A percentile compares a stretch with the other conserved stretches of the same genome.
These are phyloP conservation scores for Herpotrichia juniperi DNA, from an alignment of 2,329 filamentous ascomycete genomes.

Conservation along the genomic window DNA sequence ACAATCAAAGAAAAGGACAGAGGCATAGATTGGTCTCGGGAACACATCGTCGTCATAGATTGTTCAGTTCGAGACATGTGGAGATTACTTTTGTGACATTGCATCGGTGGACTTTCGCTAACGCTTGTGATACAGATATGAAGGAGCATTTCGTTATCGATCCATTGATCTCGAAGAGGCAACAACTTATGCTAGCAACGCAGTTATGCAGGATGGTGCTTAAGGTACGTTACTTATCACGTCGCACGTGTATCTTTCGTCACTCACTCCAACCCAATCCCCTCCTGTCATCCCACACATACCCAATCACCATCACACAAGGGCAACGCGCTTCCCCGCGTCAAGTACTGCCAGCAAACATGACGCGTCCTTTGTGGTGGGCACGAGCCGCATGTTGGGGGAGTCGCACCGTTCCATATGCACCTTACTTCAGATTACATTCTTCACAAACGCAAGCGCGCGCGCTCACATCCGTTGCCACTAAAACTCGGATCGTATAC, in stretches of 20 bases:
- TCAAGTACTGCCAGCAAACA: no score
- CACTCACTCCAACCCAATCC: conserved; percentile 4
- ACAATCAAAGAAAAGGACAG: conserved; percentile 6
- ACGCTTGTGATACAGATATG: conserved; percentile 70
- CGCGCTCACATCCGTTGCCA: conserved; percentile 1
- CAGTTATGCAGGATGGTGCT: conserved; percentile 89
- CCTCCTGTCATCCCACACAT: conserved; percentile 14
- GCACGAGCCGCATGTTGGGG: conserved; percentile 12
- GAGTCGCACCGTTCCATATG: conserved; percentile 4
- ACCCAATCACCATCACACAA: conserved; percentile 9
- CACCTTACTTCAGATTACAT: conserved; percentile 5
- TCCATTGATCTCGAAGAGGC: conserved; percentile 95
- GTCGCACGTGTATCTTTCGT: conserved; percentile 12
- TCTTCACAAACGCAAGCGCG: not conserved
- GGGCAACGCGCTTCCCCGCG: no score
- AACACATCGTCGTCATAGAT: conserved; percentile 10
- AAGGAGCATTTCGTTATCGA: conserved; percentile 98
- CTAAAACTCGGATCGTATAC: not conserved
- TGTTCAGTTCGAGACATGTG: conserved; percentile 8
- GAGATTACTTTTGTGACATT: conserved; percentile 6
- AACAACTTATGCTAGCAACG: conserved; percentile 94
- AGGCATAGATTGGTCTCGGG: conserved; percentile 14
- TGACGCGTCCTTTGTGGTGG: conserved; percentile 17
- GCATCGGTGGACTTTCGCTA: conserved; percentile 20
- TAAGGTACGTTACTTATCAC: conserved; percentile 57